phyloP scores from a whole-genome alignment of 2,329 filamentous ascomycete species.

The Nannizziopsis arthrosporioides region DNA sequence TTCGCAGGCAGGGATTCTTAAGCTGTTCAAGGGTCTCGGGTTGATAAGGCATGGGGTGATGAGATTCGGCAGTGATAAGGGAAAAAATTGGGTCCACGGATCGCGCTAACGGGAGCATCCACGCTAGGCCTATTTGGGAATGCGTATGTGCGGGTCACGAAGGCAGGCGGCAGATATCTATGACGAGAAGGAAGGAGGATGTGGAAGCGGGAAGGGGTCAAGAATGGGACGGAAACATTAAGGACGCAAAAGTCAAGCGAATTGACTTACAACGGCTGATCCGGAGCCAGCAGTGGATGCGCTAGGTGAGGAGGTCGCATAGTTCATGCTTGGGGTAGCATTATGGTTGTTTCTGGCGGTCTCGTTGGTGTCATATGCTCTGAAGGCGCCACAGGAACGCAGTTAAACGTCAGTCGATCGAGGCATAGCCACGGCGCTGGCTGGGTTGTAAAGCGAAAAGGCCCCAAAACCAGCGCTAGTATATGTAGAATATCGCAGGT shows the following conservation, averaged over 20 bases:
- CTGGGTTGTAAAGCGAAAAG: too few species aligned
- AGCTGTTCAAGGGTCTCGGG: not conserved
- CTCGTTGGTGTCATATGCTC: conserved; percentile 12
- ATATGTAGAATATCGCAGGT: not conserved
- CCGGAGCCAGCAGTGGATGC: conserved; percentile 54
- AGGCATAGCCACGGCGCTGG: not conserved
- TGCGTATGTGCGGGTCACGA: not conserved
- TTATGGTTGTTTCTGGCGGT: conserved; percentile 26
- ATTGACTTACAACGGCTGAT: conserved; percentile 33
- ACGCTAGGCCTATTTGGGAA: conserved; percentile 7
- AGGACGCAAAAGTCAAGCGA: conserved; percentile 2
- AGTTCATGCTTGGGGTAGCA: conserved; percentile 45
- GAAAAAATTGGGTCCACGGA: conserved; percentile 22
- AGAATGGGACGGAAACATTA: conserved; percentile 1
- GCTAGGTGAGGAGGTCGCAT: conserved; percentile 52
- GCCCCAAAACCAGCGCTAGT: not conserved
- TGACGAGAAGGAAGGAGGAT: conserved; percentile 16
- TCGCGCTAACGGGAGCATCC: conserved; percentile 1
- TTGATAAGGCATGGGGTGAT: conserved; percentile 19
- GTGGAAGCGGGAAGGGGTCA: conserved; percentile 6
- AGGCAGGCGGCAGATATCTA: not conserved
- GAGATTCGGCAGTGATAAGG: conserved; percentile 39
- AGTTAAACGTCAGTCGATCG: conserved; percentile 8
- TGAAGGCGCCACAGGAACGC: conserved; percentile 18
- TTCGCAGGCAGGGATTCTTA: conserved; percentile 20